Evolutionary conservation across 2,329 filamentous ascomycete species (phyloP), one percentile per base, ranked within the genome.

Genomic region (Colletotrichum melonis): DNA sequence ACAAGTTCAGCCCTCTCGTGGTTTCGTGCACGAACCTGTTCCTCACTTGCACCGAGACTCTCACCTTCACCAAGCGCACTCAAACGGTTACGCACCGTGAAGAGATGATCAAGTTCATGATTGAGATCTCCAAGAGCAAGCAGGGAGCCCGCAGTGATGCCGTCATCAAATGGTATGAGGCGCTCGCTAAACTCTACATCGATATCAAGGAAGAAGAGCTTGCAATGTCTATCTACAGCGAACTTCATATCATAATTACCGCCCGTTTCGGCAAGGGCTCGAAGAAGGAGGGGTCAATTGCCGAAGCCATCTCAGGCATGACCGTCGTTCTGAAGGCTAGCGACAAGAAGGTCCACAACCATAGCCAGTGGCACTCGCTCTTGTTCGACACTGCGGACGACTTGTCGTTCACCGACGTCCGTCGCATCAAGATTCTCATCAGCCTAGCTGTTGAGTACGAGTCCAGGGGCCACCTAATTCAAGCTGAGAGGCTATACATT

Each of bases 401-500:
- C 26, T 74, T 83, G 35, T 79, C 82, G 2, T 68, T 80, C 1
- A 78, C 78, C 0, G 80, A 83, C 16, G 76, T 80, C 19, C 76
- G 80, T 1, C 79, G 80, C 64, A 78, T 84, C 30, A 76, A 77
- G 1, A 79, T 84, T 67, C 78, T 83, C 56, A 77, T 84, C 22
- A 78, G 78, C 12, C 78, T 84, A 1, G 83, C 82, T 0, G 72
- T 77, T 22, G 78, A 80, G 0, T 85, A 84, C 62, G 79, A 82
- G 67, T 76, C 77, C 5, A 78, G 79, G 11, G 75, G 78, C 26
- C 77, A 82, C 68, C 78, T 78, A 63, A 76, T 79, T 58, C 78
- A 81, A 6, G 83, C 83, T 0, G 83, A 85, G 77, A 80, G 80
- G 24, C 78, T 84, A 7, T 85, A 83, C 68, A 78, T 84, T 64